A percentile compares a stretch with the other conserved stretches of the same genome.
Conservation (phyloP, 2,329 filamentous ascomycete species). For the Aureobasidium uvarum region DNA sequence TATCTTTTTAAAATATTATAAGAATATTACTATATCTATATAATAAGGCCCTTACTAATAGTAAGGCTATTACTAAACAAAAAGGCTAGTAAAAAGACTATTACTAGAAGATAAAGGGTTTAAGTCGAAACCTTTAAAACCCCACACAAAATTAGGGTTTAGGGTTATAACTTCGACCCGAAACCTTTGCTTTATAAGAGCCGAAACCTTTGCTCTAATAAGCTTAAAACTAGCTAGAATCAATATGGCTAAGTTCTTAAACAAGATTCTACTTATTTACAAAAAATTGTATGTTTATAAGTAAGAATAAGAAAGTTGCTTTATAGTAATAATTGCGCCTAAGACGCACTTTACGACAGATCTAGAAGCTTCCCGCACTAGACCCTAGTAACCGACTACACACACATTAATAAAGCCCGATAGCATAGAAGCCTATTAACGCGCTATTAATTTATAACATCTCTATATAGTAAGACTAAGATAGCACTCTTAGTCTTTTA, state of each 20-base stretch:
- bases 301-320: neutral
- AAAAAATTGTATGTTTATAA: neutral
- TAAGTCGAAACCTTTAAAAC: neutral
- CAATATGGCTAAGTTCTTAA: neutral
- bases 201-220: neutral
- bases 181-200: neutral
- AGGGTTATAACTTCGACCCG: neutral
- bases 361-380: neutral
- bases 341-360: neutral
- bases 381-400: neutral
- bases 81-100: no score
- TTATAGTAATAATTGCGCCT: neutral
- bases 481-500: neutral
- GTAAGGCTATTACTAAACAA: no score
- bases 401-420: neutral
- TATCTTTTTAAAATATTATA: no score
- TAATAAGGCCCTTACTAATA: no score
- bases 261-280: neutral
- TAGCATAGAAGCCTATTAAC: neutral
- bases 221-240: neutral
- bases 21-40: no score
- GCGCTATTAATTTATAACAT: neutral
- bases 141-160: neutral
- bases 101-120: neutral
- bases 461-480: neutral